These are phyloP conservation scores for Aspergillus neoniger DNA, from an alignment of 2,329 filamentous ascomycete genomes.

Conservation along the genomic window DNA sequence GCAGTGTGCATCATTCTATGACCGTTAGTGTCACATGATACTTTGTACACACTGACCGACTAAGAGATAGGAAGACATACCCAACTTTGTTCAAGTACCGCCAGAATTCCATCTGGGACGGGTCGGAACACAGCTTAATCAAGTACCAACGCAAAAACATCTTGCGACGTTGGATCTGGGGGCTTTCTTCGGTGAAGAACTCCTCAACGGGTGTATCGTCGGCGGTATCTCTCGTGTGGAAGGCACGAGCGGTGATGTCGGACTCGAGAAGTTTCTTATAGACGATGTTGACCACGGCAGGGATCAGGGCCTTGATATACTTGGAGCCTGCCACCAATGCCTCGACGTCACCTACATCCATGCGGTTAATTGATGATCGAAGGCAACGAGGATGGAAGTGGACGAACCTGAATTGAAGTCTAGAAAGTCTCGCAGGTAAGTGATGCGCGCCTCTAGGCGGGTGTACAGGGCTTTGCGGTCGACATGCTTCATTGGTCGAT, in stretches of 20 bases:
- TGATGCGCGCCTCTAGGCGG: slow-evolving; percentile 67
- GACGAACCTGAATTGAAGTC: slow-evolving; percentile 70
- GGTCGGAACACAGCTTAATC: slow-evolving; percentile 72
- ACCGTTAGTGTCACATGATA: neutral
- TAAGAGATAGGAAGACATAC: slow-evolving; percentile 43
- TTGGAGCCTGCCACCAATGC: slow-evolving; percentile 69
- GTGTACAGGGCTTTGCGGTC: slow-evolving; percentile 72
- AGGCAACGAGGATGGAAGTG: neutral
- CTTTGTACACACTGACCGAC: neutral
- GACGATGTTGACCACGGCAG: slow-evolving; percentile 79
- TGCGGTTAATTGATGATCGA: slow-evolving; percentile 2
- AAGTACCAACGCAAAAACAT: slow-evolving; percentile 76
- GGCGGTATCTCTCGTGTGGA: slow-evolving; percentile 62
- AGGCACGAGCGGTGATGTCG: slow-evolving; percentile 79
- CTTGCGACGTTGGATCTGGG: slow-evolving; percentile 75
- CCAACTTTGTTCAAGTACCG: slow-evolving; percentile 82
- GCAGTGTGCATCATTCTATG: slow-evolving; percentile 77
- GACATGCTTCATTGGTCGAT: slow-evolving; percentile 57
- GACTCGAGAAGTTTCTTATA: slow-evolving; percentile 79
- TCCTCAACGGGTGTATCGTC: slow-evolving; percentile 69
- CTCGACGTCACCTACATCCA: slow-evolving; percentile 65
- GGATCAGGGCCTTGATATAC: slow-evolving; percentile 80
- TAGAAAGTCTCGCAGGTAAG: slow-evolving; percentile 73
- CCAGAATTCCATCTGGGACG: slow-evolving; percentile 76
- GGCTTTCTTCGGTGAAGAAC: slow-evolving; percentile 65